These are phyloP conservation scores for Lactifluus volemus DNA, from an alignment of 768 basidiomycete genomes.

Conservation along the genomic window DNA sequence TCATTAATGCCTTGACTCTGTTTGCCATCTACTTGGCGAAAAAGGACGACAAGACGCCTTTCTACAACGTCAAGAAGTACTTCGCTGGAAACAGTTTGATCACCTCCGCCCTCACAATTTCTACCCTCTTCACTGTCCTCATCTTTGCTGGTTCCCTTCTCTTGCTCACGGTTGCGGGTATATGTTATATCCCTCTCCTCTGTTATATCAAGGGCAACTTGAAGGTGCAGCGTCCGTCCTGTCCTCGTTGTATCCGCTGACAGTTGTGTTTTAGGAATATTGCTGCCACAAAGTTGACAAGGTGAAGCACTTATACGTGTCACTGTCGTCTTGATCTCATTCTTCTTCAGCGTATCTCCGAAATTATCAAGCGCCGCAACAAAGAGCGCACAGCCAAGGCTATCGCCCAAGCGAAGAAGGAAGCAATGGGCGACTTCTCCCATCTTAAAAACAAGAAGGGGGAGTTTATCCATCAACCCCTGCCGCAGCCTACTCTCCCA, in stretches of 20 bases:
- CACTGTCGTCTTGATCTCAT: conserved; percentile 15
- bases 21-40: conserved; percentile 78
- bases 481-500: conserved; percentile 93
- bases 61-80: conserved; percentile 71
- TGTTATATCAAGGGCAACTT: conserved; percentile 95
- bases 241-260: conserved; percentile 6
- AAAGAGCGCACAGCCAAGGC: conserved; percentile 79
- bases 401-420: conserved; percentile 76
- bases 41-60: conserved; percentile 35
- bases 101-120: conserved; percentile 76
- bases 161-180: conserved; percentile 71
- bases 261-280: conserved; percentile 58
- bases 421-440: conserved; percentile 84
- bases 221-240: conserved; percentile 48
- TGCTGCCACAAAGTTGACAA: conserved; percentile 99
- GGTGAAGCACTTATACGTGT: conserved; percentile 34
- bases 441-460: conserved; percentile 93
- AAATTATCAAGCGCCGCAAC: conserved; percentile 86
- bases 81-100: conserved; percentile 60
- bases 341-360: conserved; percentile 67
- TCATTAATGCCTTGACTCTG: conserved; percentile 94
- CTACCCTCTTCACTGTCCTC: conserved; percentile 84
- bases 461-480: conserved; percentile 64
- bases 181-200: conserved; percentile 90
- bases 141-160: conserved; percentile 81